A percentile compares a stretch with the other conserved stretches of the same genome.
These are phyloP conservation scores for Alternaria ventricosa DNA, from an alignment of 2,329 filamentous ascomycete genomes.

Conservation along the genomic window DNA sequence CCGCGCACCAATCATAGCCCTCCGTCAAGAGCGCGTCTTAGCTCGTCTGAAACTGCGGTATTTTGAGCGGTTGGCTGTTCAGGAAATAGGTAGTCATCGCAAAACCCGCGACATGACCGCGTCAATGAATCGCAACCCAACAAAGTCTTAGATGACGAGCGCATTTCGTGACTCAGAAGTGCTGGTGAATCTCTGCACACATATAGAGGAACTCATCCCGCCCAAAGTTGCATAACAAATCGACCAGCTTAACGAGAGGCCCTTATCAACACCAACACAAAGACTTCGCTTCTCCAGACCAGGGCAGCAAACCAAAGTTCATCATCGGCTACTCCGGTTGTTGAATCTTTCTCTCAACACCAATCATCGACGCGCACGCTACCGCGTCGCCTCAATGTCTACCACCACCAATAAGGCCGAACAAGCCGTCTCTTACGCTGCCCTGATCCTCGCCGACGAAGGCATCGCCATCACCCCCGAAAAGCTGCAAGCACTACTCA, in stretches of 20 bases:
- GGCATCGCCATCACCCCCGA: constrained; percentile 94
- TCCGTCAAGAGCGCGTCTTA: fast-evolving
- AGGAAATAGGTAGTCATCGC: neutral
- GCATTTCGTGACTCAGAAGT: neutral
- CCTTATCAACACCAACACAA: neutral
- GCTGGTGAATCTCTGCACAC: neutral
- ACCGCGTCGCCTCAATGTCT: constrained; percentile 5
- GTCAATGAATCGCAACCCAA: neutral
- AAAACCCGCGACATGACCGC: neutral
- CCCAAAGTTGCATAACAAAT: neutral
- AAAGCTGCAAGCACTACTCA: constrained; percentile 90
- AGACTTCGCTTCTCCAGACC: too few relatives aligned
- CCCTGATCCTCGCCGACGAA: constrained; percentile 98
- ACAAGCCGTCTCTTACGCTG: constrained; percentile 87
- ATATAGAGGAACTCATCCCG: neutral
- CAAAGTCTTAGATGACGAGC: fast-evolving
- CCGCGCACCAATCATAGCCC: neutral
- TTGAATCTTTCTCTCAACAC: neutral
- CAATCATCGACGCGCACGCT: neutral
- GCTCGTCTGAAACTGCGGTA: neutral
- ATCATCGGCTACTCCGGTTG: too few relatives aligned
- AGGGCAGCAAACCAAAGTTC: too few relatives aligned
- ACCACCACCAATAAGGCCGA: constrained; percentile 25
- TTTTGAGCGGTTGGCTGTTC: neutral
- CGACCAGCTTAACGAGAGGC: neutral